These are phyloP conservation scores for Exserohilum rostratum DNA, from an alignment of 2,329 filamentous ascomycete species.

Conservation along the genomic window DNA sequence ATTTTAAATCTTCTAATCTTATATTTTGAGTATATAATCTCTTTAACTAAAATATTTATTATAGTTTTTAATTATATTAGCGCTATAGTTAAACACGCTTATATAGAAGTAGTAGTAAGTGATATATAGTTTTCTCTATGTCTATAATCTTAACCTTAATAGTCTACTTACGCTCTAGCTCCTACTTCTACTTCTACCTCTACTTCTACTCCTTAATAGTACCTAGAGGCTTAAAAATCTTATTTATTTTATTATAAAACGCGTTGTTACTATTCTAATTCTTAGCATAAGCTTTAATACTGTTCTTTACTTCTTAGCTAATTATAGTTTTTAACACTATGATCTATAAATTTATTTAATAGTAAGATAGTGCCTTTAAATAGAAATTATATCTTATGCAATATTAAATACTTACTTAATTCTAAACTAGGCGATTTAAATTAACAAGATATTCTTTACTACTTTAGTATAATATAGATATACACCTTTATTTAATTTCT, in stretches of 20 bases:
- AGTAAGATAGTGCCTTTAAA: neutral
- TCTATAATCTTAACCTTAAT: too few relatives aligned
- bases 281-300: neutral
- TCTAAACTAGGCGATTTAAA: neutral
- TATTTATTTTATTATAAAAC: neutral
- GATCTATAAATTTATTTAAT: neutral
- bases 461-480: neutral
- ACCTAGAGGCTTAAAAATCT: neutral
- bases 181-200: too few relatives aligned
- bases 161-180: too few relatives aligned
- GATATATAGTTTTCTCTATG: too few relatives aligned
- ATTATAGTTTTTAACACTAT: neutral
- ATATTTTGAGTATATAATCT: too few relatives aligned
- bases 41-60: too few relatives aligned
- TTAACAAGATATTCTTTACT: neutral
- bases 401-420: constrained; percentile 1
- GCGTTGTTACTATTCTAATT: neutral
- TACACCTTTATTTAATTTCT: too few relatives aligned
- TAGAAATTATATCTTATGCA: neutral
- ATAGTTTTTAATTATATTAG: too few relatives aligned
- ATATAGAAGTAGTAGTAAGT: too few relatives aligned
- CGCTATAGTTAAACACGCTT: too few relatives aligned
- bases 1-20: too few relatives aligned
- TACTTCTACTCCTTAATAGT: neutral
- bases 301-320: neutral